A percentile compares a stretch with the other conserved stretches of the same genome.
Evolutionary conservation across 139 green algal species (phyloP).

Genomic region (Pycnococcus provasolii): DNA sequence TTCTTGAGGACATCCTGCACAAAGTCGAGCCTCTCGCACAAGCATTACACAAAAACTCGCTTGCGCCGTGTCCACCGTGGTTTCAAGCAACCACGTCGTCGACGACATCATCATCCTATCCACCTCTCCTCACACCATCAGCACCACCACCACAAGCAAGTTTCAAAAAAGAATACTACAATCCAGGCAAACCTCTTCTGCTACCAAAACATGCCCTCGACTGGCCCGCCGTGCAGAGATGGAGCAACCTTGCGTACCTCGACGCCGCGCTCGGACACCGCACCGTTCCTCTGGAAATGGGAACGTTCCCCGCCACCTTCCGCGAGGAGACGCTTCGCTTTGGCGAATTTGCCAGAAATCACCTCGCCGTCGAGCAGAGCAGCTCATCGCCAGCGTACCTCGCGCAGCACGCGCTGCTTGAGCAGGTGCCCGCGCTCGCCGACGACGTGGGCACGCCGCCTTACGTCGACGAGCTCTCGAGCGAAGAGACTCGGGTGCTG

Average conservation of each 20-base stretch:
- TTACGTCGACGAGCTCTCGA: background rate
- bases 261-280: background rate
- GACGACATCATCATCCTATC: background rate
- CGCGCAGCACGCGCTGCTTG: conserved; percentile 28
- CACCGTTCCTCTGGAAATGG: conserved; percentile 15
- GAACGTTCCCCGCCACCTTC: conserved; percentile 8
- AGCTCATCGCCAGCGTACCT: conserved; percentile 12
- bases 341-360: background rate
- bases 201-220: background rate
- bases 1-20: background rate
- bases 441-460: conserved; percentile 17
- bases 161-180: conserved; percentile 8
- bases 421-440: conserved; percentile 19
- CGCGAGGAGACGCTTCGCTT: conserved; percentile 1
- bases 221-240: conserved; percentile 8
- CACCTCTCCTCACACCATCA: background rate
- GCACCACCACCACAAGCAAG: background rate
- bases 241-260: conserved; percentile 2
- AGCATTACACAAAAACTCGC: background rate
- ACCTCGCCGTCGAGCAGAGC: background rate
- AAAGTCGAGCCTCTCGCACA: background rate
- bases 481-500: conserved; percentile 8
- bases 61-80: background rate
- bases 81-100: background rate
- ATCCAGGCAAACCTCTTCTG: background rate